Evolutionary conservation across 176 grass and related monocot species (phyloP), one percentile per base, ranked within the genome.

Genomic region (Eleusine indica): DNA sequence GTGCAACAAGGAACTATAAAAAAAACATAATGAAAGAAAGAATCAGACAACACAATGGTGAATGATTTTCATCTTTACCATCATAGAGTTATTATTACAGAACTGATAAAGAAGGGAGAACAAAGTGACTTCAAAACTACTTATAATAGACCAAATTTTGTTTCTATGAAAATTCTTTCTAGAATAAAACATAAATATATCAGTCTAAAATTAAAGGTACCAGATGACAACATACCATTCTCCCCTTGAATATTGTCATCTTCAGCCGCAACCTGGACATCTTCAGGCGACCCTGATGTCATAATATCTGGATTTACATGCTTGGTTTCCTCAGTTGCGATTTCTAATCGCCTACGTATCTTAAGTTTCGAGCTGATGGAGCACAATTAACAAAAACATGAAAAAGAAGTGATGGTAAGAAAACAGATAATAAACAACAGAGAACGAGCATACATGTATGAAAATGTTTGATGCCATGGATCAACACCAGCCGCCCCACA

Each of bases 381-480:
- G 70, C 11, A 86, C 18, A 76, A 73, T 88, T 69, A 77, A 14
- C 68, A 84, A 74, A 78, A 40, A 71, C 40, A 77, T 8, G 77
- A 68, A 76, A 54, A 73, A 42, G 65, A 62, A 42, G n/a, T 9
- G 62, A 43, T 14, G 10, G 71, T 35, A 47, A 80, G 65, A 80
- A 74, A 83, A 74, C 73, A 80, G 71, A 78, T 10, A 51, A 29
- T 42, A 75, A 82, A 74, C 69, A 80, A 73, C 74, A 13, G 57
- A 41, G 42, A 75, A 80, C 22, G 25, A 82, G 53, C 30, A 39
- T 94, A 99, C 93, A 87, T 76, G 74, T 96, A 99, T 39, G 81
- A 96, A 92, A 99, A 99, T 29, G 93, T 99, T 80, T 99, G 96
- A 69, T 96, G 87, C 62, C 91, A 91, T 83, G 96, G 96, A 96